These are phyloP conservation scores for Ceratocystis eucalypticola DNA, from an alignment of 2,329 filamentous ascomycete species.

Conservation along the genomic window DNA sequence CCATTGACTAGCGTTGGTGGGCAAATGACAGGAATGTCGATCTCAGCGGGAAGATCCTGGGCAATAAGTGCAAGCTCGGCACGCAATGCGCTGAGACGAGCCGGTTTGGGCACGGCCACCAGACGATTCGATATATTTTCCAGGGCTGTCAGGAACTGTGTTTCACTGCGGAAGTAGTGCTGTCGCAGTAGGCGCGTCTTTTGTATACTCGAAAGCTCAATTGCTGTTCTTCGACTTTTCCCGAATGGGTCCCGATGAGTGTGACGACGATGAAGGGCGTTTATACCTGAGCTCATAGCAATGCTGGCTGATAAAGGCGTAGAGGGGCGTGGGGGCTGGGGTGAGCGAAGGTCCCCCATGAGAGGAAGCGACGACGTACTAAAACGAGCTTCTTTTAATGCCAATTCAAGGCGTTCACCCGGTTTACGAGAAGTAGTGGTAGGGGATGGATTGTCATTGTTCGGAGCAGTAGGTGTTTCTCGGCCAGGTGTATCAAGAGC, in stretches of 20 bases:
- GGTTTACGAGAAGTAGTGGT: conserved; percentile 25
- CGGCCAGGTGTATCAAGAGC: conserved; percentile 12
- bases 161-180: conserved; percentile 73
- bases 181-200: conserved; percentile 61
- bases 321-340: conserved; percentile 34
- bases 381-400: conserved; percentile 44
- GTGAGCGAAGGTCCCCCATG: conserved; percentile 41
- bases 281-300: conserved; percentile 30
- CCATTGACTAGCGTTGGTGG: conserved; percentile 61
- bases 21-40: conserved; percentile 72
- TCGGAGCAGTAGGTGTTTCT: conserved; percentile 6
- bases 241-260: conserved; percentile 37
- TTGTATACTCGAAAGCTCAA: conserved; percentile 50
- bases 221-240: conserved; percentile 43
- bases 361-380: conserved; percentile 56
- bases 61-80: conserved; percentile 70
- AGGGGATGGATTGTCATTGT: conserved; percentile 1
- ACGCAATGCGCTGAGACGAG: conserved; percentile 64
- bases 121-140: conserved; percentile 78
- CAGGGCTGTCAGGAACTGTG: conserved; percentile 64
- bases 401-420: conserved; percentile 39
- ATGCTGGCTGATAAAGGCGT: conserved; percentile 46
- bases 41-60: conserved; percentile 68
- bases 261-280: conserved; percentile 43
- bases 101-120: conserved; percentile 67